Percentiles rank a stretch among this genome's conserved stretches.
Conservation (phyloP, 768 basidiomycete genomes). For the Calvatia gigantea region DNA sequence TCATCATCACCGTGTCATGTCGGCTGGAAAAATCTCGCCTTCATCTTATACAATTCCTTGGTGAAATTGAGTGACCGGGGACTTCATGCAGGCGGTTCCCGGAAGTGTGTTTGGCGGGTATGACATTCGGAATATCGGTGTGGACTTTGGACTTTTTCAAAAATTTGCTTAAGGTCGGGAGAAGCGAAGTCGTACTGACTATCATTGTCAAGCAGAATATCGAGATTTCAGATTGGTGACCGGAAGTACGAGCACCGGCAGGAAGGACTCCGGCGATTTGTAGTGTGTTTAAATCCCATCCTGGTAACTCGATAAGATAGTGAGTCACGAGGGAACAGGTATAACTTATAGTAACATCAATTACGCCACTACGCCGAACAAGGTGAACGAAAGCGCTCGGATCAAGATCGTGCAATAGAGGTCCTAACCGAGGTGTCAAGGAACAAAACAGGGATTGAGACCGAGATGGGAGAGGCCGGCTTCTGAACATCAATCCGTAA, state of each 20-base stretch:
- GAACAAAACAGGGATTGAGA: neutral
- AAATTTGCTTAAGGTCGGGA: neutral
- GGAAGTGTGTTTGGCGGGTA: too few species aligned
- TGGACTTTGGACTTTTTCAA: neutral
- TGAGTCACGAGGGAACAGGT: neutral
- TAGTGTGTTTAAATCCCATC: neutral
- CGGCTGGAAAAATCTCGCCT: too few species aligned
- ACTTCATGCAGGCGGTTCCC: too few species aligned
- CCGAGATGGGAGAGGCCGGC: neutral
- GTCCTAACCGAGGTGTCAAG: neutral
- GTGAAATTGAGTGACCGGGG: too few species aligned
- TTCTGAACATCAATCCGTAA: neutral
- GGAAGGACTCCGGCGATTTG: neutral
- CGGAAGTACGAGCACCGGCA: neutral
- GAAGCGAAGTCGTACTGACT: neutral
- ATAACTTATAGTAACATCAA: neutral
- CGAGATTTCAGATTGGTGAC: neutral
- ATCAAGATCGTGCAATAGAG: neutral
- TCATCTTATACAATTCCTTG: too few species aligned
- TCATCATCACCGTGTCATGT: too few species aligned
- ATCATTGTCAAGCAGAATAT: conserved; percentile 4
- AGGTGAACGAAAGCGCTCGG: neutral
- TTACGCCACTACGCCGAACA: neutral
- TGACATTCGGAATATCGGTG: too few species aligned
- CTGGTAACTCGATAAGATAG: neutral